A percentile compares a stretch with the other conserved stretches of the same genome.
These are phyloP conservation scores for Ophiostoma piceae DNA, from an alignment of 2,329 filamentous ascomycete genomes.

Conservation along the genomic window DNA sequence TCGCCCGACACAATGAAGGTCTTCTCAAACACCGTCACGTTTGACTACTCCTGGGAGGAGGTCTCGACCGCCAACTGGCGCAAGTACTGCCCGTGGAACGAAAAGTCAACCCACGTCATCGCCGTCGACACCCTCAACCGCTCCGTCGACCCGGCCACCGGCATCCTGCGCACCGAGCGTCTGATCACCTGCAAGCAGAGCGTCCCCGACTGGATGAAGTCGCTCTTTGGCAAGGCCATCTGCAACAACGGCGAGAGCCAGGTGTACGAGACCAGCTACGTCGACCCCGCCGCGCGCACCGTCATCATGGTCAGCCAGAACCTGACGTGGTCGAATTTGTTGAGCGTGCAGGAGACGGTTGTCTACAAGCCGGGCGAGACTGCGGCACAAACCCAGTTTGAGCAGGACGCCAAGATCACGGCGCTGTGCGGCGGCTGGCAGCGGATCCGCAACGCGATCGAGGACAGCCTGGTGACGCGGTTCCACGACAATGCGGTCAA, in stretches of 20 bases:
- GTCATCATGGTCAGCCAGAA: conserved; percentile 97
- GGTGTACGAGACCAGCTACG: conserved; percentile 93
- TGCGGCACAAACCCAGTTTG: conserved; percentile 63
- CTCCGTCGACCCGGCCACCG: conserved; percentile 49
- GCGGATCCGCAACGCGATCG: conserved; percentile 91
- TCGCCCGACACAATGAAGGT: conserved; percentile 67
- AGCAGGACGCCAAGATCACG: conserved; percentile 86
- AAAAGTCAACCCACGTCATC: conserved; percentile 93
- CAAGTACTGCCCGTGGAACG: conserved; percentile 98
- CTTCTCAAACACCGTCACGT: conserved; percentile 83
- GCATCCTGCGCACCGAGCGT: conserved; percentile 57
- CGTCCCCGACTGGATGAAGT: conserved; percentile 73
- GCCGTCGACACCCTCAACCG: conserved; percentile 90
- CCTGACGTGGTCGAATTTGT: conserved; percentile 83
- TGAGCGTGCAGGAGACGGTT: conserved; percentile 90
- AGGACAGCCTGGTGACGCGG: conserved; percentile 78
- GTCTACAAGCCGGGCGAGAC: conserved; percentile 60
- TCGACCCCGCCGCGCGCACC: conserved; percentile 74
- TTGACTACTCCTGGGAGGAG: conserved; percentile 98
- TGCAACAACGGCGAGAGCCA: conserved; percentile 61
- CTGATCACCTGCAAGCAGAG: conserved; percentile 58
- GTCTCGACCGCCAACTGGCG: conserved; percentile 97
- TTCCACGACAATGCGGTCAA: conserved; percentile 89
- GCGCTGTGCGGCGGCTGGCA: conserved; percentile 96
- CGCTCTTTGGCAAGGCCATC: conserved; percentile 65